Base-by-base conservation (phyloP, 192 early-diverging fungal genomes). In the Kappamyces sp. region DNA sequence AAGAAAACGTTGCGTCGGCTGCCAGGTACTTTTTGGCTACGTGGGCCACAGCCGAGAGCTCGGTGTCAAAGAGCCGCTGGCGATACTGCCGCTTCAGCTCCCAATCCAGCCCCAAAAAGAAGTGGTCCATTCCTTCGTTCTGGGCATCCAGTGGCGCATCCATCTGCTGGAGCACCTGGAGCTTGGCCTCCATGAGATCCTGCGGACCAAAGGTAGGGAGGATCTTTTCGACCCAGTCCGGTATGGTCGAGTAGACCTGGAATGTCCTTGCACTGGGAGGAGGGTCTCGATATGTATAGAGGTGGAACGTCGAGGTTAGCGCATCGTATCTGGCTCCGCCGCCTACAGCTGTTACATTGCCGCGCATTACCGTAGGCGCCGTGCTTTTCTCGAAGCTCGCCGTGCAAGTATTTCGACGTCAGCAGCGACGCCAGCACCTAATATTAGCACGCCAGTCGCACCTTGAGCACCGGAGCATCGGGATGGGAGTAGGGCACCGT, bases 291-390 rank as follows among this genome's bases (percentile, higher is more conserved):
- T 98, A 98, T 34, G 93, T 93, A 60, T 75, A 92, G 72, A 96
- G 89, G 1, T 86, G 86, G 60, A 96, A 87, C 8, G 90, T 55
- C 9, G 92, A 93, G 13, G 85, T 85, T 0, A 83, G 63, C 0
- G 85, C 69, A n/a, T 79, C 75, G 70, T 87, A 92, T 1, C 64
- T 57, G 1, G 90, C 84, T 7, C 92, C 92, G n/a, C 89, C 94
- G 23, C 23, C 23, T 23, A 23, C 23, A 23, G 23, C 23, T n/a
- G n/a, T n/a, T n/a, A n/a, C n/a, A n/a, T n/a, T n/a, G n/a, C n/a
- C n/a, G n/a, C n/a, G n/a, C n/a, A n/a, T n/a, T n/a, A 32, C 93
- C 92, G 69, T 98, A 98, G 2, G 94, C 94, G 34, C 94, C 94
- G 65, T 91, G 91, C 77, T 90, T 92, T 65, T 98, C 94, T 63